Evolutionary conservation across 169 alveolate species (phyloP).

Genomic region (Cystoisospora suis): DNA sequence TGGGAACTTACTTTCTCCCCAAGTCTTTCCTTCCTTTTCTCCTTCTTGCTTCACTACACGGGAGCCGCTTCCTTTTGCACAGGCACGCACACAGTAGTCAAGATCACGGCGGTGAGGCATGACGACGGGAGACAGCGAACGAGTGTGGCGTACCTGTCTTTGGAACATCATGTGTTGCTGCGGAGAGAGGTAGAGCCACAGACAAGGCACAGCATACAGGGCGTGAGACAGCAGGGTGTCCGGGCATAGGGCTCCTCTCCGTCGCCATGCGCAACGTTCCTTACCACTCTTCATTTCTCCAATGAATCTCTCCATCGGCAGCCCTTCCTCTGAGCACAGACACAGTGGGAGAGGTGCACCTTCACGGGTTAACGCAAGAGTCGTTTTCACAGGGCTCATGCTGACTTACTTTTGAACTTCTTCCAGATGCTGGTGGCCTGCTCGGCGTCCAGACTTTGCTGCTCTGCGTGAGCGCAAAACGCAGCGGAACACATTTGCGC

Average conservation of each 20-base stretch:
- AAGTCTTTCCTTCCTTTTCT: neutral
- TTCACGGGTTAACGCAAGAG: neutral
- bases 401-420: neutral
- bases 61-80: neutral
- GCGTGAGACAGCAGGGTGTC: too few species aligned
- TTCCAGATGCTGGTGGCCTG: neutral
- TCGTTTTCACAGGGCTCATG: neutral
- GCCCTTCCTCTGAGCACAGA: neutral
- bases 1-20: neutral
- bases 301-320: neutral
- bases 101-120: too few species aligned
- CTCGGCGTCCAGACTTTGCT: conserved; percentile 9
- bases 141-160: too few species aligned
- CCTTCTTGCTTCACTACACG: neutral
- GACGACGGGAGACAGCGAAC: too few species aligned
- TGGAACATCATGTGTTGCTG: too few species aligned
- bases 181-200: too few species aligned
- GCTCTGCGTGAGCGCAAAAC: neutral
- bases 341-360: neutral
- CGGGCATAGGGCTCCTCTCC: too few species aligned
- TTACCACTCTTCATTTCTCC: neutral
- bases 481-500: too few species aligned
- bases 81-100: too few species aligned
- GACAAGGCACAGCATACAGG: too few species aligned
- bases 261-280: too few species aligned